Conservation (phyloP, 2,329 filamentous ascomycete genomes). For the Volutella citrinella region DNA sequence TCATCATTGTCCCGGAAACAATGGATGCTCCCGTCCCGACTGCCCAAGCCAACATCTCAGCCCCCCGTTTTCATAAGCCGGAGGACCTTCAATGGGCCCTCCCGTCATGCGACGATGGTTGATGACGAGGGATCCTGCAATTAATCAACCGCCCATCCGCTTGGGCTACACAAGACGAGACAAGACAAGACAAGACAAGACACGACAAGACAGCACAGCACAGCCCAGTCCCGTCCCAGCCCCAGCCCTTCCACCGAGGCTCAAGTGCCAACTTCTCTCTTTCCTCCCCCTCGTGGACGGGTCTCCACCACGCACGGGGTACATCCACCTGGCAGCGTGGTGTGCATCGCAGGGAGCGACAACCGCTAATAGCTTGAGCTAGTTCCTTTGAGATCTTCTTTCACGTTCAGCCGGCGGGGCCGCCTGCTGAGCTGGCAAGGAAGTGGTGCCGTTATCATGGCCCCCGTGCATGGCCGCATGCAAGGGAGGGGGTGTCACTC, state of each 20-base stretch:
- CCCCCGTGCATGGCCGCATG: conserved; percentile 20
- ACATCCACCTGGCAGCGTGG: conserved; percentile 18
- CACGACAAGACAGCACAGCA: no score
- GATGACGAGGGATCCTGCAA: conserved; percentile 24
- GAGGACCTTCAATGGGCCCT: no score
- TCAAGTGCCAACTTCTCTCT: conserved; percentile 10
- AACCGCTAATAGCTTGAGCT: conserved; percentile 20
- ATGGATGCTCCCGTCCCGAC: no score
- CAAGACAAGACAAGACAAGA: no score
- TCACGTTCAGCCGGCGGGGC: conserved; percentile 19
- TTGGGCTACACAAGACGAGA: conserved; percentile 21
- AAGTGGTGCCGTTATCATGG: conserved; percentile 24
- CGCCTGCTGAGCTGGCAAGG: conserved; percentile 24
- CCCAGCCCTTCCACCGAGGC: no score
- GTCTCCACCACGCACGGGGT: conserved; percentile 23
- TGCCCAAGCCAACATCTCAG: no score
- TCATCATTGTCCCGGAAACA: no score
- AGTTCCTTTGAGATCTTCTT: conserved; percentile 24
- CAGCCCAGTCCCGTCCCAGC: no score
- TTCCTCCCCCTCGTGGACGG: conserved; percentile 18
- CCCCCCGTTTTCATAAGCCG: conserved; percentile 7
- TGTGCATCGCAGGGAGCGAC: conserved; percentile 21
- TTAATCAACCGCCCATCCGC: conserved; percentile 20
- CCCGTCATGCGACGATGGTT: no score
- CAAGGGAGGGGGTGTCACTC: conserved; percentile 22